Conservation (phyloP, 179 eudicot species). For the Silene noctiflora region DNA sequence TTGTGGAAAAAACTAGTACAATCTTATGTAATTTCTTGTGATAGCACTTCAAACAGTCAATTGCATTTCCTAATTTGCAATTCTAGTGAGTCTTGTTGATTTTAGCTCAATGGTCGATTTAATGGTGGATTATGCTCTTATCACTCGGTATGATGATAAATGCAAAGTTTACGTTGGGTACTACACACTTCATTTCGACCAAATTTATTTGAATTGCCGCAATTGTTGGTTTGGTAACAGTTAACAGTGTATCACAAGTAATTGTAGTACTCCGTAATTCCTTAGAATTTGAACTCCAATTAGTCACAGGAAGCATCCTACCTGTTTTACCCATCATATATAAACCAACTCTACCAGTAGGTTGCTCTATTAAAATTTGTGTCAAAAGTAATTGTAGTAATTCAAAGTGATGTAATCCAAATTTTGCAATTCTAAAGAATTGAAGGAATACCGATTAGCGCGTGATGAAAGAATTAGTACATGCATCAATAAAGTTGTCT, state of each 20-base stretch:
- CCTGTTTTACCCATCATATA: too few relatives aligned
- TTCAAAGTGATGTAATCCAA: too few relatives aligned
- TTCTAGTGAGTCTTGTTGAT: not conserved
- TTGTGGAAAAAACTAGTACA: not conserved
- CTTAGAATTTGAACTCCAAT: too few relatives aligned
- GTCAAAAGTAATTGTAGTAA: too few relatives aligned
- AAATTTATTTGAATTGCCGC: not conserved
- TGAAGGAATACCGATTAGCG: not conserved
- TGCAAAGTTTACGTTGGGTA: not conserved
- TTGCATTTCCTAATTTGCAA: slow-evolving; percentile 1
- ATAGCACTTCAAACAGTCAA: not conserved
- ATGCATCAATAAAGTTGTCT: not conserved
- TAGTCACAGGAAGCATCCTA: too few relatives aligned
- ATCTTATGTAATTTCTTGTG: slow-evolving; percentile 7
- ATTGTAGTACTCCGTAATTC: too few relatives aligned
- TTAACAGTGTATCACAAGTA: too few relatives aligned
- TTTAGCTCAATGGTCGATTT: not conserved
- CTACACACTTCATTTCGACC: not conserved
- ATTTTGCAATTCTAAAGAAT: too few relatives aligned
- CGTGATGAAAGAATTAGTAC: not conserved
- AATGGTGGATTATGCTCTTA: not conserved
- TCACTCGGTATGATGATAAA: slow-evolving; percentile 4
- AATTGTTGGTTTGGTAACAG: not conserved
- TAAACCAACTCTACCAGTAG: too few relatives aligned
- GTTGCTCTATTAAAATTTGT: too few relatives aligned